phyloP scores from a whole-genome alignment of 768 basidiomycete genomes.

The Rhodosporidiobolus odoratus region DNA sequence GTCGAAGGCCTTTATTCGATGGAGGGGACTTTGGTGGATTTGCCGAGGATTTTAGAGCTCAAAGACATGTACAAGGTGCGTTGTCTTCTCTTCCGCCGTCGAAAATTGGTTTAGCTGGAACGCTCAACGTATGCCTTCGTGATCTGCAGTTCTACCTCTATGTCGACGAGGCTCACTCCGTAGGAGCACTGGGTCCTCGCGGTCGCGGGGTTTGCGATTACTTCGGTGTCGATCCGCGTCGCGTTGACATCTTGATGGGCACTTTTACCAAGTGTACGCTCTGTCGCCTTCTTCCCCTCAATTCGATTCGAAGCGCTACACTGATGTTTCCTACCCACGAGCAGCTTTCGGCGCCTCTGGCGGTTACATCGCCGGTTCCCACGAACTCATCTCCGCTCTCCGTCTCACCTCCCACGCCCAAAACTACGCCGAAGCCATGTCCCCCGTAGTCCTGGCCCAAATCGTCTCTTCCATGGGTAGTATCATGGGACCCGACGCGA shows the following conservation, averaged over 20 bases:
- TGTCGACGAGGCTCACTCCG: constrained; percentile 94
- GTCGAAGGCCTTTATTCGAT: constrained; percentile 96
- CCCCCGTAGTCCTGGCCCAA: constrained; percentile 85
- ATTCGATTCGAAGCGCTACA: background rate
- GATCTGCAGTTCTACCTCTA: constrained; percentile 83
- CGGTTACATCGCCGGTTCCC: constrained; percentile 85
- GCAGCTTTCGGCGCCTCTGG: constrained; percentile 78
- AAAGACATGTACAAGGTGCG: constrained; percentile 92
- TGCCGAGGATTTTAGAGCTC: constrained; percentile 74
- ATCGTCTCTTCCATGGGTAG: constrained; percentile 87
- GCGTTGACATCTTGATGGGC: constrained; percentile 92
- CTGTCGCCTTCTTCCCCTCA: constrained; percentile 27
- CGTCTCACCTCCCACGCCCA: constrained; percentile 59
- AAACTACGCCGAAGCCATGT: constrained; percentile 81
- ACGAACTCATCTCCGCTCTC: constrained; percentile 70
- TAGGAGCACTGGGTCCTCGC: constrained; percentile 88
- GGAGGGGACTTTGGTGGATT: constrained; percentile 89
- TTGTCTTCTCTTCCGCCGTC: background rate
- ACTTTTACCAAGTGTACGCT: constrained; percentile 68
- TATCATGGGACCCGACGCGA: constrained; percentile 70
- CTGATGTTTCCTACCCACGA: background rate
- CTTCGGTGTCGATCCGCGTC: constrained; percentile 72
- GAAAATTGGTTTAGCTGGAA: too few species aligned
- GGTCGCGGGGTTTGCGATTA: constrained; percentile 95
- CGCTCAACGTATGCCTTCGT: too few species aligned